These are phyloP conservation scores for Phytophthora cactorum DNA, from an alignment of 352 stramenopile genomes.

Conservation along the genomic window DNA sequence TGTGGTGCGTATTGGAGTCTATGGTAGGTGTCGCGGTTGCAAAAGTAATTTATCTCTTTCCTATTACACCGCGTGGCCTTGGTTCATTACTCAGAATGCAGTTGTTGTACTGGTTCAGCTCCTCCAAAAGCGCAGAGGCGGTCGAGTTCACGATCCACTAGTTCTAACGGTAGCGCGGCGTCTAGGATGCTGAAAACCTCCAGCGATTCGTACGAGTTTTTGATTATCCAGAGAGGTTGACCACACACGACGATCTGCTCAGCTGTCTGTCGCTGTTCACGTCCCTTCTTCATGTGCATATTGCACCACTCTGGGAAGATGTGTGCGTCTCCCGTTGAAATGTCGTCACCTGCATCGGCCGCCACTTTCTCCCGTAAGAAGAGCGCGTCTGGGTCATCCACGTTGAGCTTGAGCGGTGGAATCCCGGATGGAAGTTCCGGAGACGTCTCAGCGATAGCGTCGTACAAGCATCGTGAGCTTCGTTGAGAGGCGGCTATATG, in stretches of 20 bases:
- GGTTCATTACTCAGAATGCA: not conserved
- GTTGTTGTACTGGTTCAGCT: conserved; percentile 7
- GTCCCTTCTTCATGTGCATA: conserved; percentile 14
- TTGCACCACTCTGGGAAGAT: conserved; percentile 46
- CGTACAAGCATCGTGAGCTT: conserved; percentile 16
- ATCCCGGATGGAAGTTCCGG: conserved; percentile 45
- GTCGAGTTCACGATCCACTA: conserved; percentile 57
- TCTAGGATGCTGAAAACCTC: conserved; percentile 53
- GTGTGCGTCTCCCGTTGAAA: conserved; percentile 48
- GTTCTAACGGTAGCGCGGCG: conserved; percentile 30
- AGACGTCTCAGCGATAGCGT: conserved; percentile 5
- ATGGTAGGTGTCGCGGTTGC: conserved; percentile 1
- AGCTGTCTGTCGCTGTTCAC: conserved; percentile 46
- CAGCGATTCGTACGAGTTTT: conserved; percentile 52
- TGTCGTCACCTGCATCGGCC: conserved; percentile 38
- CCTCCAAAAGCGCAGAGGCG: conserved; percentile 43
- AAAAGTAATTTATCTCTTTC: conserved; percentile 6
- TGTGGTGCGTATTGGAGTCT: no score
- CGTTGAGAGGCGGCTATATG: conserved; percentile 39
- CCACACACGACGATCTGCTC: conserved; percentile 34
- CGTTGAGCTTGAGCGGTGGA: conserved; percentile 44
- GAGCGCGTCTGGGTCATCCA: conserved; percentile 41
- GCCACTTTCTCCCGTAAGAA: conserved; percentile 40
- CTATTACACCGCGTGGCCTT: not conserved
- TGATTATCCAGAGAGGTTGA: conserved; percentile 49